Conservation (phyloP, 345 rosid genomes). For the Fremontodendron californicum region DNA sequence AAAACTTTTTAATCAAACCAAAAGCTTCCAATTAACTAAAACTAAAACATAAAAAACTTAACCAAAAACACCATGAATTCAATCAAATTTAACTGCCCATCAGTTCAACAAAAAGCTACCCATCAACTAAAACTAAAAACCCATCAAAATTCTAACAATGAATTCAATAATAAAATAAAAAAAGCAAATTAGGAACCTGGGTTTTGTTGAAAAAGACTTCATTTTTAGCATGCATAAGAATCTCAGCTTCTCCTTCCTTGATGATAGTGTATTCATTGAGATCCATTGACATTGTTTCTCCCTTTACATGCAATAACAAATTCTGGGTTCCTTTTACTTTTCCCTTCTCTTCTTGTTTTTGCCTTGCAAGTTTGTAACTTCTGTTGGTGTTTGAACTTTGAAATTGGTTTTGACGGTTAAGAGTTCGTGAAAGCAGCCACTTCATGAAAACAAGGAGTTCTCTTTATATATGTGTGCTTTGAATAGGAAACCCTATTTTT, state of each 20-base stretch:
- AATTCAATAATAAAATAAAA: neutral
- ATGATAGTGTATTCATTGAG: slow-evolving; percentile 64
- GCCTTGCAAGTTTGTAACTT: neutral
- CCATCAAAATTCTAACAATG: neutral
- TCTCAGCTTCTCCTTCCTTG: slow-evolving; percentile 97
- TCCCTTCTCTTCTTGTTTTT: neutral
- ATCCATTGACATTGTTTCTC: slow-evolving; percentile 37
- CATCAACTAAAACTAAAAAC: neutral
- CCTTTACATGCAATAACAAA: slow-evolving; percentile 18
- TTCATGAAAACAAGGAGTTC: neutral
- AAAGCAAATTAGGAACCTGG: slow-evolving; percentile 46
- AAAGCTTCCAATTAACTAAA: neutral
- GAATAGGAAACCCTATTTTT: slow-evolving; percentile 3
- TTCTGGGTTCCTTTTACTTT: neutral
- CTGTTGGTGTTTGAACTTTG: neutral
- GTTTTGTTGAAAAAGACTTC: slow-evolving; percentile 95
- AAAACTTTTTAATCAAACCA: neutral
- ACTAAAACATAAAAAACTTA: neutral
- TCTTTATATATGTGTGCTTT: neutral
- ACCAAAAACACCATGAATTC: slow-evolving; percentile 4
- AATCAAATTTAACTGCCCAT: neutral
- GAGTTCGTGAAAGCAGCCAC: slow-evolving; percentile 11
- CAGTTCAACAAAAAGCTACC: neutral
- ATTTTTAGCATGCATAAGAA: slow-evolving; percentile 85
- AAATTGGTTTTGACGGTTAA: neutral